These are phyloP conservation scores for Diospyros lotus DNA, from an alignment of 148 eudicot species.

Conservation along the genomic window DNA sequence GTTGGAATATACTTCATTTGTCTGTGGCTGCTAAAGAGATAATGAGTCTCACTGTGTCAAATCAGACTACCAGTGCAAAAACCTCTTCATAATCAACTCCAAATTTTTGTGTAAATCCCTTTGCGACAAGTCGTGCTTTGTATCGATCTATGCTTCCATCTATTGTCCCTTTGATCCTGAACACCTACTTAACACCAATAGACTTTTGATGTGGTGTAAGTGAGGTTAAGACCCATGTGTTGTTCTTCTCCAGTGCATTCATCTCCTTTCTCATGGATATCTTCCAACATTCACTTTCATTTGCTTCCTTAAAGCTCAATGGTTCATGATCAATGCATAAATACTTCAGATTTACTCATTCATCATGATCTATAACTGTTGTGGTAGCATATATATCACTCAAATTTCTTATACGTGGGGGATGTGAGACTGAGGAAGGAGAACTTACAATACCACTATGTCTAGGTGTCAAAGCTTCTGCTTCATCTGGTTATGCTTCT, in stretches of 20 bases:
- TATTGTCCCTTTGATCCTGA: not conserved
- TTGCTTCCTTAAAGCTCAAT: not conserved
- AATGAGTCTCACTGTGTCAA: not conserved
- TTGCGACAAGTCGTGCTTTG: constrained; percentile 1
- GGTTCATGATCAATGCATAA: not conserved
- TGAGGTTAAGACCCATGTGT: constrained; percentile 1
- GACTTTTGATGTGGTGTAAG: not conserved
- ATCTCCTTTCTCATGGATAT: not conserved
- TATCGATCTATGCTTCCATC: not conserved
- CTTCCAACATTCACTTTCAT: not conserved
- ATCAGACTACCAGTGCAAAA: not conserved
- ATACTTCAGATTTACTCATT: not conserved
- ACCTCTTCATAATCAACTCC: constrained; percentile 4
- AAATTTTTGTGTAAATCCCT: not conserved
- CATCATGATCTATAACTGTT: not conserved
- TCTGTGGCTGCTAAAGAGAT: not conserved
- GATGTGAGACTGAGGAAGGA: not conserved
- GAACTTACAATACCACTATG: not conserved
- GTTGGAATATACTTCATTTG: not conserved
- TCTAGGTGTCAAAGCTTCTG: not conserved
- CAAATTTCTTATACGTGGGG: not conserved
- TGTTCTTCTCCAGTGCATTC: not conserved
- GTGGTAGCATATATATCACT: not conserved
- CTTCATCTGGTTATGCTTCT: not conserved
- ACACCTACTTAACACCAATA: constrained; percentile 5